Base-by-base conservation (phyloP, 1,284 basidiomycete genomes). In the Xerocomus minutiporus region DNA sequence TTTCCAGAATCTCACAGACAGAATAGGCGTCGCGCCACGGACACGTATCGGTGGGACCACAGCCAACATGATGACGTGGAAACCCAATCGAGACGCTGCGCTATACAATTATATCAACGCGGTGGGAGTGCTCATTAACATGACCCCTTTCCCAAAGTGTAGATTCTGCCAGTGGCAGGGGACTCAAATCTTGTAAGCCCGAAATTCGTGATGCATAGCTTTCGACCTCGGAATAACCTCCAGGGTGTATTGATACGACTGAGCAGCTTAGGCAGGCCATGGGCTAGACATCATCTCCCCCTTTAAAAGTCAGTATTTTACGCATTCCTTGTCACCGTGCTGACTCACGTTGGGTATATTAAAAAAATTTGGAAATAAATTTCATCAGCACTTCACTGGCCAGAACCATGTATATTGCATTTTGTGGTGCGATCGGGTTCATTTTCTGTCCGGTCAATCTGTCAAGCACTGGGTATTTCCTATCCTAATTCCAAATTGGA, bases 41-140 rank as follows among this genome's bases (percentile, higher is more conserved):
- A 23, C 11, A 40, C 17, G 20, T 39, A 39, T 39, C 6, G 4
- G 38, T 40, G 38, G 38, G 11, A 23, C 36, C 38, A 40, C 38
- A 40, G 36, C 38, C 8, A 76, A 80, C 57, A 78, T 76, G 17
- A 77, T 77, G 2, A 74, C 72, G 45, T 78, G 76, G 76, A 60
- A 77, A 50, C 64, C 71, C 1, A 66, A 67, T 12, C 70, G 73
- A 38, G 65, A 70, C 35, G 61, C 61, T 4, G 68, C 73, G 7
- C 59, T 77, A 46, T 73, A 73, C 23, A 40, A 25, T 20, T 17
- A 17, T 52, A 68, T 79, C 34, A 73, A 74, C 42, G 57, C 8
- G 76, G 76, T 13, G 71, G 29, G 29, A 17, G 17, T 9, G 6
- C 67, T 79, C 42, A 68, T 66, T 26, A 79, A 79, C 51, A 79